Conservation (phyloP, 257 asterid genomes). For the Vinca minor region DNA sequence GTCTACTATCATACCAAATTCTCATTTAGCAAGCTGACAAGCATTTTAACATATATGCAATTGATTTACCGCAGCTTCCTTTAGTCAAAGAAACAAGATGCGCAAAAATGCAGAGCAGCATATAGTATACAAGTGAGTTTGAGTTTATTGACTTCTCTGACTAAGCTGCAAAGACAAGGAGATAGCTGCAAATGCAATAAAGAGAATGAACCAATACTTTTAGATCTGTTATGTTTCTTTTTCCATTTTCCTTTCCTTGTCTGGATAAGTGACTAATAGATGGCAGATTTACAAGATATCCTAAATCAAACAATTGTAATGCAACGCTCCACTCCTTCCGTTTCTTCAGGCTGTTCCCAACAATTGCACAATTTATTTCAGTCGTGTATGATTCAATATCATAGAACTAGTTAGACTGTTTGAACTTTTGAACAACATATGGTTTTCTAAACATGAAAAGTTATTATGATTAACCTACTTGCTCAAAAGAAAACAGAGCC, state of each 20-base stretch:
- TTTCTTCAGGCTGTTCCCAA: neutral
- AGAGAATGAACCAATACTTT: neutral
- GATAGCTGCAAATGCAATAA: neutral
- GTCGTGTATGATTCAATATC: neutral
- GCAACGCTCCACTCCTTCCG: neutral
- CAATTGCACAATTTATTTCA: neutral
- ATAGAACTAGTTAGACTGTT: neutral
- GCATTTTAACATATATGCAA: neutral
- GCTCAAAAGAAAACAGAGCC: neutral
- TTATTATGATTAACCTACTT: neutral
- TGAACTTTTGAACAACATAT: neutral
- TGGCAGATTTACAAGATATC: neutral
- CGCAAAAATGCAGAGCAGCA: neutral
- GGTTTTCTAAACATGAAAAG: neutral
- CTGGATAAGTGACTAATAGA: neutral
- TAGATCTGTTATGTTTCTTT: neutral
- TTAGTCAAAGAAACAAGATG: neutral
- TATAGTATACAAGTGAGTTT: neutral
- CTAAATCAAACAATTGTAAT: neutral
- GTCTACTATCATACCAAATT: neutral
- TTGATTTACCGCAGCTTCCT: neutral
- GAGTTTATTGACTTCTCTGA: neutral
- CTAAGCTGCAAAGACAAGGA: neutral
- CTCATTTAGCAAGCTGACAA: neutral
- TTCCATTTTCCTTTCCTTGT: neutral